Percentiles rank a stretch among this genome's conserved stretches.
phyloP scores from a whole-genome alignment of 2,329 filamentous ascomycete species.

The Alternaria sp. region DNA sequence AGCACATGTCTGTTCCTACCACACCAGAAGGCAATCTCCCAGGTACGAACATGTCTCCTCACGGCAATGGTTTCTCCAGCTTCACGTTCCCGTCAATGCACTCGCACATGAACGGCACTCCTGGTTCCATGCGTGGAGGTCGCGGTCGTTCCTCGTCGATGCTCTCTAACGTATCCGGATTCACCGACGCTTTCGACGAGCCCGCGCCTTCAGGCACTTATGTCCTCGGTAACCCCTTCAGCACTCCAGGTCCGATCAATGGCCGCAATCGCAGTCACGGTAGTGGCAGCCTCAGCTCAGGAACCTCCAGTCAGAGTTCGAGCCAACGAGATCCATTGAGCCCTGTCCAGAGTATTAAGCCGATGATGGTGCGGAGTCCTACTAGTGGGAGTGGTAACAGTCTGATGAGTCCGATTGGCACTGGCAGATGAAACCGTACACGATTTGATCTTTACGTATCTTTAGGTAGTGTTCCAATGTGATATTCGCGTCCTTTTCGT shows the following conservation, averaged over 20 bases:
- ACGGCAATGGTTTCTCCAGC: constrained; percentile 43
- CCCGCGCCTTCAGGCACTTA: constrained; percentile 32
- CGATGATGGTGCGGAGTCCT: constrained; percentile 42
- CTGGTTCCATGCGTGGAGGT: constrained; percentile 43
- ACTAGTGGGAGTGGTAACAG: constrained; percentile 39
- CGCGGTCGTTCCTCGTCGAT: constrained; percentile 59
- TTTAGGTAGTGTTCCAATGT: constrained; percentile 34
- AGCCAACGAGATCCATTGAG: constrained; percentile 49
- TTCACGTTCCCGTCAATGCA: constrained; percentile 47
- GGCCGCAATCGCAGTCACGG: constrained; percentile 54
- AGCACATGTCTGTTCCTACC: constrained; percentile 50
- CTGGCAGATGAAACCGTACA: constrained; percentile 27
- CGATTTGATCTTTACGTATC: constrained; percentile 21
- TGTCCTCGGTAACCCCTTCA: constrained; percentile 46
- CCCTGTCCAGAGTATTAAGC: constrained; percentile 42
- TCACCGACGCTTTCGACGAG: constrained; percentile 55
- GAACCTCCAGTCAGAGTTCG: constrained; percentile 48
- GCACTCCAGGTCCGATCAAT: constrained; percentile 46
- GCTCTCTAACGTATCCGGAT: constrained; percentile 59
- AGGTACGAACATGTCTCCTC: constrained; percentile 54
- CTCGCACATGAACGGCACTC: constrained; percentile 39
- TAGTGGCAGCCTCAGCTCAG: constrained; percentile 56
- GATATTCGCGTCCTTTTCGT: constrained; percentile 32
- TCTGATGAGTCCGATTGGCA: constrained; percentile 41
- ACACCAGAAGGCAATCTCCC: constrained; percentile 68